These are phyloP conservation scores for Emiliania huxleyi DNA, from an alignment of 78 protist species.

Conservation along the genomic window DNA sequence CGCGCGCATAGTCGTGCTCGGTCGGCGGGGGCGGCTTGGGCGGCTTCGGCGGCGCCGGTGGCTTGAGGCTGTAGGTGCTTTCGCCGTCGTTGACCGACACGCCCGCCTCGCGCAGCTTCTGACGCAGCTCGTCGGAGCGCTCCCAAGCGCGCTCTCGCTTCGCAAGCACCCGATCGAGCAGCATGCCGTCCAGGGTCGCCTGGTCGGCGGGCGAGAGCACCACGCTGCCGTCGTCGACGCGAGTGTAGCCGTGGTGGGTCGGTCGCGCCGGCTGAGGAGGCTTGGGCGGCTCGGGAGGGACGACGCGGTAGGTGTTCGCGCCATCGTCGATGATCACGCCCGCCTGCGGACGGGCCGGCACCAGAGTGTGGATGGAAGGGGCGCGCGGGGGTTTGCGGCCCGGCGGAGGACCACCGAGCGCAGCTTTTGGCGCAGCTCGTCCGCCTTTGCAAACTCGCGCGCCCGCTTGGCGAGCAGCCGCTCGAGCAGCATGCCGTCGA, in stretches of 20 bases:
- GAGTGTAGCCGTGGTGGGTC: not conserved
- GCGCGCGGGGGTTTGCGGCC: too few relatives aligned
- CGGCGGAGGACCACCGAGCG: too few relatives aligned
- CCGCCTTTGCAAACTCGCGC: not conserved
- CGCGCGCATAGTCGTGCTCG: not conserved
- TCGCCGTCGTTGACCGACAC: not conserved
- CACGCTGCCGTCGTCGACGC: not conserved
- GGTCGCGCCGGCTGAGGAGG: not conserved
- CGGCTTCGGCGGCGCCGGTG: not conserved
- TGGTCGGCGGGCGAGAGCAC: not conserved
- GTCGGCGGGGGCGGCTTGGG: not conserved
- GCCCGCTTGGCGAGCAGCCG: not conserved
- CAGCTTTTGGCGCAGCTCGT: not conserved
- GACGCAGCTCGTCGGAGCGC: not conserved
- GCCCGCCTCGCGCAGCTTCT: not conserved
- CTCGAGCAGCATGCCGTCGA: not conserved
- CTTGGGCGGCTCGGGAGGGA: not conserved
- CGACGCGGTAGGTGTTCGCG: not conserved
- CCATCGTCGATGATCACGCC: not conserved
- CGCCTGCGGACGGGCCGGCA: too few relatives aligned
- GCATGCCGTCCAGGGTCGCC: not conserved
- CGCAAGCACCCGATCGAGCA: not conserved
- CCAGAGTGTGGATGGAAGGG: too few relatives aligned
- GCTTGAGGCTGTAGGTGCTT: not conserved
- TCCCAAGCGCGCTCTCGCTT: not conserved